Evolutionary conservation across 805 yeast genomes (phyloP).

Genomic region (Candida peoriensis): DNA sequence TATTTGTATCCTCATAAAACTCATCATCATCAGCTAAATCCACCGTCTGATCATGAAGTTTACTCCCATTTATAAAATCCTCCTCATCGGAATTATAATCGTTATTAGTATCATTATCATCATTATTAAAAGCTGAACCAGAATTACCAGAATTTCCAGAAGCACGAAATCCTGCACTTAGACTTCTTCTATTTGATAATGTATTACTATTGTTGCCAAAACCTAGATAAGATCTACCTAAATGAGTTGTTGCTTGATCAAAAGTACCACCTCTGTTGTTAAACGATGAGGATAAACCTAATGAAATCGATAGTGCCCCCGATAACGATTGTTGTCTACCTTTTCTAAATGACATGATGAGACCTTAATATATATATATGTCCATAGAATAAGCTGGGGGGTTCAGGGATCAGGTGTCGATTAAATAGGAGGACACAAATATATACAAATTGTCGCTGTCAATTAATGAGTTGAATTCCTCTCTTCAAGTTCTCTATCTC

Average conservation of each 20-base stretch:
- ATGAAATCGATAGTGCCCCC: slow-evolving; percentile 22
- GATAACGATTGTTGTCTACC: slow-evolving; percentile 18
- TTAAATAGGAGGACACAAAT: background rate
- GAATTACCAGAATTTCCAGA: background rate
- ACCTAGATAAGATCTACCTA: slow-evolving; percentile 27
- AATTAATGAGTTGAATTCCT: no score
- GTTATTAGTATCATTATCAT: slow-evolving; percentile 29
- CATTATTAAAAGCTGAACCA: background rate
- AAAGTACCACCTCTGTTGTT: slow-evolving; percentile 7
- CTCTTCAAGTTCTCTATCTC: no score
- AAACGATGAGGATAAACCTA: slow-evolving; percentile 23
- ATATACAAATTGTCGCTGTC: no score
- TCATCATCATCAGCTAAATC: slow-evolving; percentile 57
- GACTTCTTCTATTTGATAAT: background rate
- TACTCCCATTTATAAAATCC: slow-evolving; percentile 28
- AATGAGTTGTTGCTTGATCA: slow-evolving; percentile 10
- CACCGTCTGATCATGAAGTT: slow-evolving; percentile 54
- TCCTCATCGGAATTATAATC: slow-evolving; percentile 16
- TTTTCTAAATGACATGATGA: slow-evolving; percentile 6
- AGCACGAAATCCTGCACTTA: no score
- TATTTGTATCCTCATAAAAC: slow-evolving; percentile 14
- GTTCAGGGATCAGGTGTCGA: background rate
- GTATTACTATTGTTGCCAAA: slow-evolving; percentile 7
- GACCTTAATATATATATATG: background rate
- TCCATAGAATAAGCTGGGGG: no score